Conservation (phyloP, 73 alveolate species). For the Paramecium sexaurelia region DNA sequence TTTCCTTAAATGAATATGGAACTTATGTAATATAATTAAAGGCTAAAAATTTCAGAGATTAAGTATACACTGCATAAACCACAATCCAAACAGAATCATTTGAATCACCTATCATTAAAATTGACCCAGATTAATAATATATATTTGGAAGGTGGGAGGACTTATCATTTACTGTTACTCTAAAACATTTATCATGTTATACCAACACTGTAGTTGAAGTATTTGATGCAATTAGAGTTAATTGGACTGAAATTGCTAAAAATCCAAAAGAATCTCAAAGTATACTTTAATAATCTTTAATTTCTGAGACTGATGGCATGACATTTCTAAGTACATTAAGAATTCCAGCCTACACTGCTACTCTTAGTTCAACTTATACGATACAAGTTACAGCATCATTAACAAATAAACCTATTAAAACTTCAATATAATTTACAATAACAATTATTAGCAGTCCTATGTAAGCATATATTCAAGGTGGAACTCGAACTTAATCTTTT, state of each 20-base stretch:
- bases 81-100: background rate
- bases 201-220: background rate
- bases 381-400: background rate
- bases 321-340: background rate
- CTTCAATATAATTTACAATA: background rate
- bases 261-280: background rate
- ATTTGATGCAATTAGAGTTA: background rate
- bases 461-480: background rate
- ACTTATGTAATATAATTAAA: background rate
- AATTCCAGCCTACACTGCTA: background rate
- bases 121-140: background rate
- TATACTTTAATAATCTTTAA: background rate
- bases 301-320: conserved; percentile 5
- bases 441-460: background rate
- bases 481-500: background rate
- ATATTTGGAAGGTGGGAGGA: background rate
- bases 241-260: background rate
- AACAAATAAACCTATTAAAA: background rate
- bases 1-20: background rate
- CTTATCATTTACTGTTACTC: background rate
- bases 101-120: background rate
- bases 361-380: background rate
- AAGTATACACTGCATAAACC: background rate
- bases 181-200: background rate
- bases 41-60: background rate